Base-by-base conservation (phyloP, 192 early-diverging fungal species). In the Backusella westeae region DNA sequence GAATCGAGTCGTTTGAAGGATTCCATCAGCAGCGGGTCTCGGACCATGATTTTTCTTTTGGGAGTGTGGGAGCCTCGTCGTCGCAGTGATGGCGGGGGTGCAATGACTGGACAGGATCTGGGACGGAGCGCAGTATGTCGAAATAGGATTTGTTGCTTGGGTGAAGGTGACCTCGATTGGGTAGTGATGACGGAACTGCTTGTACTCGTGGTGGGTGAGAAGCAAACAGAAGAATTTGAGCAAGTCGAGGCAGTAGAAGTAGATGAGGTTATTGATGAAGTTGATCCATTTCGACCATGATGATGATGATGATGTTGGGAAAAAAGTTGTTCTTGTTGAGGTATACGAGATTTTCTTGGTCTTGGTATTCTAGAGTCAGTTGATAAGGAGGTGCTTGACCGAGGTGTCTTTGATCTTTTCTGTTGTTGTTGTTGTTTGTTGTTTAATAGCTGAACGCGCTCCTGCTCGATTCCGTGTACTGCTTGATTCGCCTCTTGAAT, bases 401-500 rank as follows among this genome's bases (percentile, higher is more conserved):
- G 21, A 71, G 69, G 67, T 34, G 67, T 68, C 19, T 68, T 68
- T 68, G 39, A 72, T 72, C 29, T 72, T 49, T 19, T 21, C 29
- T 72, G 42, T 3, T 32, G 32, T 46, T 32, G 32, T 46, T 44
- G n/a, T 19, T 67, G 41, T 23, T 41, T 35, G 7, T 34, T 69
- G 0, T 56, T 76, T 34, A 76, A 23, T 17, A 69, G 34, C 6
- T 69, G 75, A 34, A 68, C 63, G 21, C 69, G 39, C 46, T 71
- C 66, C 34, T 59, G 26, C 39, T 71, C 69, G 36, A 71, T 65
- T 14, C 69, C 69, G 66, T 79, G 52, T 5, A 81, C 74, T 34
- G 80, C 80, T n/a, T 76, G 72, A 29, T 77, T 76, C 0, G 80
- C 80, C 42, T 81, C 80, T 67, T 81, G 75, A 23, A 81, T 77